phyloP scores from a whole-genome alignment of 2,329 filamentous ascomycete species.

The Epichloe baconii region DNA sequence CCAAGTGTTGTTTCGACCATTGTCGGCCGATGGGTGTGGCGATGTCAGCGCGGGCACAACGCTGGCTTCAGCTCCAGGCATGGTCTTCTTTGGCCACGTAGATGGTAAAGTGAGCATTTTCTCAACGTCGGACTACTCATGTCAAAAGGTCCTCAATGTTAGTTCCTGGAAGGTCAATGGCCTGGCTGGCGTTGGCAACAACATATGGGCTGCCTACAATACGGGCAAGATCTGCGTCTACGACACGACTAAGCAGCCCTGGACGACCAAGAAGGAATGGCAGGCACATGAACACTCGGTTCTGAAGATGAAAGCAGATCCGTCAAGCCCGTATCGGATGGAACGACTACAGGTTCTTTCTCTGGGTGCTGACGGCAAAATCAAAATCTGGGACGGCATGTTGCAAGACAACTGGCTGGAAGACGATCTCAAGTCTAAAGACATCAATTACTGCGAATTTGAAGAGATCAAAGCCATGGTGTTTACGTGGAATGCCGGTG shows the following conservation, averaged over 20 bases:
- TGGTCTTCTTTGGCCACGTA: slow-evolving; percentile 79
- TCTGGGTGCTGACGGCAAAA: slow-evolving; percentile 72
- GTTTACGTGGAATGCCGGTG: slow-evolving; percentile 94
- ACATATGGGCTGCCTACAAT: slow-evolving; percentile 89
- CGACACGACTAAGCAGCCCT: slow-evolving; percentile 69
- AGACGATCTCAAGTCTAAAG: slow-evolving; percentile 69
- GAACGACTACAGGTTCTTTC: slow-evolving; percentile 77
- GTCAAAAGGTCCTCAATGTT: slow-evolving; percentile 68
- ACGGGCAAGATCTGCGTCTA: slow-evolving; percentile 91
- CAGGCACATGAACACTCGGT: slow-evolving; percentile 77
- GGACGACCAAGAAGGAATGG: slow-evolving; percentile 91
- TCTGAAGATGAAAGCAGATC: slow-evolving; percentile 62
- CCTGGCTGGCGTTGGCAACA: slow-evolving; percentile 64
- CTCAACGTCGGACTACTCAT: slow-evolving; percentile 62
- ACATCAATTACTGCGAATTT: slow-evolving; percentile 75
- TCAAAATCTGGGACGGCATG: slow-evolving; percentile 84
- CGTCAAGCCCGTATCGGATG: slow-evolving; percentile 71
- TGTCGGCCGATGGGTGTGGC: slow-evolving; percentile 60
- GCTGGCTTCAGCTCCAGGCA: slow-evolving; percentile 59
- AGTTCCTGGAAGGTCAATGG: slow-evolving; percentile 94
- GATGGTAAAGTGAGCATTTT: slow-evolving; percentile 96
- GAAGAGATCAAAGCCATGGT: slow-evolving; percentile 67
- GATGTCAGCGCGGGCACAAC: slow-evolving; percentile 78
- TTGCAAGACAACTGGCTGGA: slow-evolving; percentile 94
- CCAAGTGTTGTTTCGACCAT: slow-evolving; percentile 58